Base-by-base conservation (phyloP, 2,329 filamentous ascomycete genomes). In the Colletotrichum godetiae region DNA sequence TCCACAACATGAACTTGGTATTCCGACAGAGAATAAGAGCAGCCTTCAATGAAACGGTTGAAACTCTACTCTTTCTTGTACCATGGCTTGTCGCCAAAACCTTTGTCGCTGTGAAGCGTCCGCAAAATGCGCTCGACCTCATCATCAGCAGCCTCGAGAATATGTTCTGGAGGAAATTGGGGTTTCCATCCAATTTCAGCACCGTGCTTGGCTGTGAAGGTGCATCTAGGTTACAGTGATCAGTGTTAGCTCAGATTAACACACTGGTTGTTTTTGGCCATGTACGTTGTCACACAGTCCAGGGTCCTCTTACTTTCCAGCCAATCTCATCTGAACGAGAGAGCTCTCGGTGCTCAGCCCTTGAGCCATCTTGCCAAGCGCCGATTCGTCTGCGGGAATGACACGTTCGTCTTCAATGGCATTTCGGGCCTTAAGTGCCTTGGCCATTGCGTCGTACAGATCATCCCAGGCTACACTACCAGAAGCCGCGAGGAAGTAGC, bases 381-480 rank as follows among this genome's bases (percentile, higher is more conserved):
- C 80, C 3, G 77, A 72, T 4, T 82, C 79, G 59, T 84, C 80
- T 0, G 84, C 86, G 6, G 75, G 42, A 1, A 75, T 69, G 0
- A 89, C 81, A 0, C 72, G 73, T 0, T 79, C 79, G 52, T 84
- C 82, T 5, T 80, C 78, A 7, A 89, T 77, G 7, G 85, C 74
- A 1, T 79, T 78, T 1, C 83, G 80, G 73, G 85, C 83, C 1
- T 78, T 79, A 11, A 90, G 77, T 1, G 82, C 78, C 19, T 76
- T 77, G 0, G 84, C 87, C 72, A 89, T 83, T 2, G 84, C 82
- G 5, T 68, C 75, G 76, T 89, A 90, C 0, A 90, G 66, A 64
- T 88, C 86, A 19, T 85, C 80, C 88, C 88, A 90, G 0, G 81
- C 81, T 5, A 90, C 79, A 22, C 79, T 82, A 0, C 88, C 88